Evolutionary conservation across 495 filamentous ascomycete genomes (phyloP), one percentile per base, ranked within the genome.

Genomic region (Mycothermus thermophilus): DNA sequence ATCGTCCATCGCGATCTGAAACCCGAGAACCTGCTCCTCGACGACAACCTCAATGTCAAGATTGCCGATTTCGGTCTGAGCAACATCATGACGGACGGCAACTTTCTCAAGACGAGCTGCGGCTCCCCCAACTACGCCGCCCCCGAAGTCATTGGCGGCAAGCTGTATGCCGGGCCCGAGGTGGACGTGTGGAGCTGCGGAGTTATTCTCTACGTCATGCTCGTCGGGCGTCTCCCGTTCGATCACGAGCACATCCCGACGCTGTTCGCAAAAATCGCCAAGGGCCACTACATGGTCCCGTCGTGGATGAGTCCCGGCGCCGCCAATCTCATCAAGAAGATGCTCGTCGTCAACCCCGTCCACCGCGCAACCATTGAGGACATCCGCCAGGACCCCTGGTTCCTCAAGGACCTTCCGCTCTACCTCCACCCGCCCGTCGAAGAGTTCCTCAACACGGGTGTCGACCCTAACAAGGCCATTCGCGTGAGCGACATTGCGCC

Each of bases 151-250:
- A 97, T 97, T 47, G 86, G 83, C 28, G 90, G 90, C 10, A 97
- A 96, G 66, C 67, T 97, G 35, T 97, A 97, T 50, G 90, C 90
- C 17, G 90, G 90, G 2, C 90, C 92, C 2, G 90, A 97, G 57
- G 90, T 97, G 28, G 90, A 97, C 56, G 92, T 97, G 7, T 97
- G 90, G 90, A 96, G 90, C 59, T 96, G 88, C 51, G 90, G 90
- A 48, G 92, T 97, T 44, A 97, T 97, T 45, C 69, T 97, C 34
- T 97, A 96, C 51, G 90, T 97, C 35, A 63, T 97, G 45, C 67
- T 97, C 17, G 84, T 88, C 29, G 90, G 90, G 32, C 69, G 86
- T 24, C 64, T 97, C 18, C 90, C 90, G 8, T 97, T 97, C 50
- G 92, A 97, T 57, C 92, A 97, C 53, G 90, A 97, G 41, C 93